Evolutionary conservation across 2,329 filamentous ascomycete species (phyloP).

Genomic region (Fusarium pseudoanthophilum): DNA sequence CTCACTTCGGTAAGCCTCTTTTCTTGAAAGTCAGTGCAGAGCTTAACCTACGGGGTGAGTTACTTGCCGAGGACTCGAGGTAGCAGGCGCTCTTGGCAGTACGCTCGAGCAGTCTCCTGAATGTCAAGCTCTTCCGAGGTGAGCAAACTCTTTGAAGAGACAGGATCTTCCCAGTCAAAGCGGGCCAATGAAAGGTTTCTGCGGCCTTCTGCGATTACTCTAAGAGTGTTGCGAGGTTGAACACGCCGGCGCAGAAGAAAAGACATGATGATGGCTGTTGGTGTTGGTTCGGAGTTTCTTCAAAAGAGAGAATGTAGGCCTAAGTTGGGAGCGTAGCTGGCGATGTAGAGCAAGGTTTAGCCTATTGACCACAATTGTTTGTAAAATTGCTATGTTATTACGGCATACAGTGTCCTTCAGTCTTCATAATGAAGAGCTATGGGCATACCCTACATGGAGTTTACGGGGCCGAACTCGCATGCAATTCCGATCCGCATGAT

Average conservation of each 20-base stretch:
- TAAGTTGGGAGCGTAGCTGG: background rate
- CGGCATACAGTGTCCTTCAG: background rate
- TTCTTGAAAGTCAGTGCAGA: background rate
- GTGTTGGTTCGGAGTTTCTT: background rate
- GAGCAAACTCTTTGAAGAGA: conserved; percentile 76
- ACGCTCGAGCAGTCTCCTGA: conserved; percentile 87
- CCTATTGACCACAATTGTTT: background rate
- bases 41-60: background rate
- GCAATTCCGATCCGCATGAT: background rate
- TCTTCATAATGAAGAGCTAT: background rate
- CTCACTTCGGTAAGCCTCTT: conserved; percentile 85
- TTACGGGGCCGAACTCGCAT: background rate
- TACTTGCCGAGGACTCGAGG: conserved; percentile 82
- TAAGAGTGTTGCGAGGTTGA: background rate
- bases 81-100: conserved; percentile 88
- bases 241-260: background rate
- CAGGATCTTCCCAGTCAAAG: conserved; percentile 93
- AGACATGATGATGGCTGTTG: background rate
- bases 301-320: background rate
- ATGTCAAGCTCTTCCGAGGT: conserved; percentile 93
- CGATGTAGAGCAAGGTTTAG: background rate
- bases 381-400: background rate
- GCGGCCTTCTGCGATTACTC: background rate
- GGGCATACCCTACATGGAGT: too few species aligned
- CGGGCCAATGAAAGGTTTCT: background rate